Base-by-base conservation (phyloP, 2,329 filamentous ascomycete species). In the Fusarium concolor region DNA sequence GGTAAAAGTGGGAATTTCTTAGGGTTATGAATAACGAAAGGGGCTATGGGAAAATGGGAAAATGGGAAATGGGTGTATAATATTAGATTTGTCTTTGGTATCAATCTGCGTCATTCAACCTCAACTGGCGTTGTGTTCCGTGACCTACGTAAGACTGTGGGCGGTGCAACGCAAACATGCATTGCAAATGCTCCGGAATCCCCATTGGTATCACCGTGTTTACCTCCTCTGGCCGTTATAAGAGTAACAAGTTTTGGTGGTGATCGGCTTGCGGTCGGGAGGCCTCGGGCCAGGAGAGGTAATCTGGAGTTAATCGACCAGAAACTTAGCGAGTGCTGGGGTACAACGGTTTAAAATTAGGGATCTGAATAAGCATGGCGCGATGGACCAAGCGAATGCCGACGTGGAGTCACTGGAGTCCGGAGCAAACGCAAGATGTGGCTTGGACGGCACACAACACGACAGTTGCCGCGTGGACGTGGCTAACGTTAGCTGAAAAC, bases 401-500 rank as follows among this genome's bases (percentile, higher is more conserved):
- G 33, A 11, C 28, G 43, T 37, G 33, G 24, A 41, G 44, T 18
- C 26, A 26, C 26, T 31, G 29, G 7, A 11, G 12, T 6, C 6
- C 6, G 3, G 10, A 31, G 14, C 31, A 17, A 15, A 33, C 31
- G 31, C 31, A 33, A 33, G 15, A 22, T 31, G 41, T 35, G 42
- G 47, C 46, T 60, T 47, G 41, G 54, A 6, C 11, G 49, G 45
- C 62, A 62, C 57, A 50, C 24, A 18, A 39, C 46, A 49, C 29
- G 29, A 31, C 29, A 33, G n/a, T 56, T 55, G 59, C 50, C 24
- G 37, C 35, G 42, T 42, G 37, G 24, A 38, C 35, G 46, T 56
- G 62, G 56, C 46, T 66, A n/a, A n/a, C n/a, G n/a, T n/a, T n/a
- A 46, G 39, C 64, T 29, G 18, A 28, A 20, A 26, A 26, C 12